Percentiles rank a stretch among this genome's conserved stretches.
These are phyloP conservation scores for Talaromyces liani DNA, from an alignment of 495 filamentous ascomycete genomes.

Conservation along the genomic window DNA sequence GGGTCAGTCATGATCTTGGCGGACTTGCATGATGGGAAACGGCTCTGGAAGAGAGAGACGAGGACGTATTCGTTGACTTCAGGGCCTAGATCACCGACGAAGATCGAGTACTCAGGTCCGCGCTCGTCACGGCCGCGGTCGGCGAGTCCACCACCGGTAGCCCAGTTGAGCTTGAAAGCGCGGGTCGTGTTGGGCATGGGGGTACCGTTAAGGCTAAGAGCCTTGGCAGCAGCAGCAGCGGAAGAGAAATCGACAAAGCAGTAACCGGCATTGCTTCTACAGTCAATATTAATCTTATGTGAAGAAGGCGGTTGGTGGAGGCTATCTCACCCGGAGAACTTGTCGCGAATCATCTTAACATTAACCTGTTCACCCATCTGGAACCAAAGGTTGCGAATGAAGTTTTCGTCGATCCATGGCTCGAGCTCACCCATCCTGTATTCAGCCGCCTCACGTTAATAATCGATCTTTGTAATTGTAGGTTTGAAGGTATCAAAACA, in stretches of 20 bases:
- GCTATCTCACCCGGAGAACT: slow-evolving; percentile 86
- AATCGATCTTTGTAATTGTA: background rate
- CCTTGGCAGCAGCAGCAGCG: slow-evolving; percentile 82
- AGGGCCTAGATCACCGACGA: slow-evolving; percentile 94
- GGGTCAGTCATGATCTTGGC: slow-evolving; percentile 99
- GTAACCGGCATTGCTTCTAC: slow-evolving; percentile 90
- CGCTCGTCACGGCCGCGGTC: slow-evolving; percentile 93
- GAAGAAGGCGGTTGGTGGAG: background rate
- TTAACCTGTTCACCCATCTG: slow-evolving; percentile 89
- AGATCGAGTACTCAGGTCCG: slow-evolving; percentile 93
- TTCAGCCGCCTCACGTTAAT: background rate
- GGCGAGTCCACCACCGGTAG: slow-evolving; percentile 89
- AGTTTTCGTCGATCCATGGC: slow-evolving; percentile 98
- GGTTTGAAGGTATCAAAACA: slow-evolving; percentile 19
- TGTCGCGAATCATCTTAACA: slow-evolving; percentile 99
- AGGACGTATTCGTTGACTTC: slow-evolving; percentile 99
- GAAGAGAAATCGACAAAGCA: slow-evolving; percentile 94
- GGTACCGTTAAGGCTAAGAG: slow-evolving; percentile 79
- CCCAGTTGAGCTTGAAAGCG: slow-evolving; percentile 99
- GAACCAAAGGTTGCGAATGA: slow-evolving; percentile 90
- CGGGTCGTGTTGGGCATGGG: slow-evolving; percentile 91
- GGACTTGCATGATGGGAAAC: slow-evolving; percentile 96
- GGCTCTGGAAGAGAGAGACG: slow-evolving; percentile 90
- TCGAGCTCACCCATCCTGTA: slow-evolving; percentile 97
- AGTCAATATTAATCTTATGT: slow-evolving; percentile 37